These are phyloP conservation scores for Thielaviopsis populi DNA, from an alignment of 2,329 filamentous ascomycete species.

Conservation along the genomic window DNA sequence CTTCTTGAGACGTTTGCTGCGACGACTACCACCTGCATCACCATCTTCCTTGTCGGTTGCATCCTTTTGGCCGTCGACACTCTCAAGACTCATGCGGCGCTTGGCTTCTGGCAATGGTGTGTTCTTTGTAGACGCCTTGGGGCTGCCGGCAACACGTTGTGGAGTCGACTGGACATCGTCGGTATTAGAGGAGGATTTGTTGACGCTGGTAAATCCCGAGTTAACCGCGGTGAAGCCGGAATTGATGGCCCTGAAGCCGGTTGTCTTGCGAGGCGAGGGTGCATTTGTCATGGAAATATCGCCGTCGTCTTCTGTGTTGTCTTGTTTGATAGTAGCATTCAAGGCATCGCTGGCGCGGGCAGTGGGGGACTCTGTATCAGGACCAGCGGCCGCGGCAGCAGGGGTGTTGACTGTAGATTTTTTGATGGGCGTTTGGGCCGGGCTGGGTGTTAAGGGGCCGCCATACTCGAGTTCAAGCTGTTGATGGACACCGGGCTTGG, in stretches of 20 bases:
- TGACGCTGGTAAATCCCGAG: conserved; percentile 51
- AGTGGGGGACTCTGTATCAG: conserved; percentile 52
- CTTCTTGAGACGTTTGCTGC: conserved; percentile 87
- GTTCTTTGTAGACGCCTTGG: conserved; percentile 46
- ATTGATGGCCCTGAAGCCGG: conserved; percentile 47
- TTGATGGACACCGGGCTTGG: conserved; percentile 92
- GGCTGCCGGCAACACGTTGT: conserved; percentile 42
- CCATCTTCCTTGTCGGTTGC: conserved; percentile 40
- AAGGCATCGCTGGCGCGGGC: conserved; percentile 39
- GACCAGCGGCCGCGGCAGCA: conserved; percentile 25
- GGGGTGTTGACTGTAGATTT: conserved; percentile 46
- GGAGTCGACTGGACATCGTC: conserved; percentile 14
- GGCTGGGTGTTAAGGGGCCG: conserved; percentile 70
- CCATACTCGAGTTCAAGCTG: conserved; percentile 88
- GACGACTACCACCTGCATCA: conserved; percentile 50
- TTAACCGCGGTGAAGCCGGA: conserved; percentile 63
- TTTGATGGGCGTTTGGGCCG: conserved; percentile 55
- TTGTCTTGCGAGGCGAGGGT: conserved; percentile 26
- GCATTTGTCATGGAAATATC: conserved; percentile 36
- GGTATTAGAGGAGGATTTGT: conserved; percentile 23
- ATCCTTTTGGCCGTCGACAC: conserved; percentile 35
- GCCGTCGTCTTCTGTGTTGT: conserved; percentile 32
- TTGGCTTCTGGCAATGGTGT: conserved; percentile 53
- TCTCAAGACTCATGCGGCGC: conserved; percentile 54
- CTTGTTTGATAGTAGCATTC: conserved; percentile 31